Evolutionary conservation across 768 basidiomycete genomes (phyloP), one percentile per base, ranked within the genome.

Genomic region (Fistulinella prunicolor): DNA sequence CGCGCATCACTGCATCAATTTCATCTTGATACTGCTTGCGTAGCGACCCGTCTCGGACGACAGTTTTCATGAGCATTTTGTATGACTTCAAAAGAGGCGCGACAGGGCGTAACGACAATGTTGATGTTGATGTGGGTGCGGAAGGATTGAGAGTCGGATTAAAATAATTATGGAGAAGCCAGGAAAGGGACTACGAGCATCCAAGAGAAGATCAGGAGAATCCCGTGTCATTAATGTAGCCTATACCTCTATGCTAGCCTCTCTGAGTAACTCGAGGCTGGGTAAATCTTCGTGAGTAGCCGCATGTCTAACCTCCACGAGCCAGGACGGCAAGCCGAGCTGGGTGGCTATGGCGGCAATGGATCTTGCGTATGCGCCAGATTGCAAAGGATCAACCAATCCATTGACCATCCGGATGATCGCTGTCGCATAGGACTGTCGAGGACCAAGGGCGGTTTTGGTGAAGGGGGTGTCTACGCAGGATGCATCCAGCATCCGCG

Each of bases 211-310:
- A 9, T 49, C 32, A 44, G 45, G 28, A 44, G 17, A 50, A n/a
- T 28, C 21, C 17, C 10, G 45, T 21, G 14, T 42, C 32, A 54
- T 44, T 50, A 28, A 50, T 50, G 42, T 39, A 20, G 9, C 19
- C 35, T 37, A 41, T 52, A 79, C 92, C 78, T 94, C 86, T 46
- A 76, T 73, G 26, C 85, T 80, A 0, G 84, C 93, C 49, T 89
- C 82, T 45, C 86, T 78, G 16, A 96, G 74, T 5, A 94, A 67
- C 44, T 85, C 82, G 9, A 97, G 72, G 54, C 85, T 85, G 0
- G 95, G 96, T 12, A 98, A 70, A 51, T 95, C 91, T 60, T 98
- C 95, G 60, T 98, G 96, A 1, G 96, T 99, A 12, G 91, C 90
- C 22, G 92, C 90, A 70, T 98, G 96, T 34, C 96, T 78, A 10